A percentile compares a stretch with the other conserved stretches of the same genome.
phyloP scores from a whole-genome alignment of 495 filamentous ascomycete species.

The Terfezia claveryi region DNA sequence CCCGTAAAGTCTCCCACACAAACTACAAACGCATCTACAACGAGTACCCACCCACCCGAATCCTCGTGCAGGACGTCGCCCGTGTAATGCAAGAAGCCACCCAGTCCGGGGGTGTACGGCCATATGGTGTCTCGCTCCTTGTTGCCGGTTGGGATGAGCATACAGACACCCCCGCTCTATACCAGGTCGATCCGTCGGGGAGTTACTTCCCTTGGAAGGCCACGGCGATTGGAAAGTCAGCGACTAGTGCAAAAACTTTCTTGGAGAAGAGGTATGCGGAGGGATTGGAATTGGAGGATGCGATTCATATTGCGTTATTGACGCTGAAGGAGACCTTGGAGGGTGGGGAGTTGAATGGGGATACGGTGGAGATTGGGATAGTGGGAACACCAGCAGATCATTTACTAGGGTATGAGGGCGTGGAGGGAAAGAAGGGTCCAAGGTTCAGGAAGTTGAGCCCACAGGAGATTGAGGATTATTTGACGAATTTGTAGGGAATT shows the following conservation, averaged over 20 bases:
- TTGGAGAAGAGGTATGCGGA: conserved; percentile 97
- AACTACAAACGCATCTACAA: conserved; percentile 99
- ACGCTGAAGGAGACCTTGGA: conserved; percentile 93
- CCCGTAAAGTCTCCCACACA: conserved; percentile 95
- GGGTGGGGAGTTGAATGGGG: conserved; percentile 97
- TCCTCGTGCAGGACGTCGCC: conserved; percentile 95
- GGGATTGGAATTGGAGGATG: conserved; percentile 91
- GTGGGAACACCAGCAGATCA: conserved; percentile 87
- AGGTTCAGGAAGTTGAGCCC: conserved; percentile 91
- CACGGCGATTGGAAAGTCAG: conserved; percentile 95
- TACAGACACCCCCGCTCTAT: conserved; percentile 92
- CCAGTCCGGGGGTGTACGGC: conserved; percentile 87
- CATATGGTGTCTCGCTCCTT: conserved; percentile 90
- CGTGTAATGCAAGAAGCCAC: conserved; percentile 97
- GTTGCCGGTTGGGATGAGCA: conserved; percentile 99
- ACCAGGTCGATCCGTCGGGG: conserved; percentile 93
- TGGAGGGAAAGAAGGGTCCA: conserved; percentile 70
- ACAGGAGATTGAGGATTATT: conserved; percentile 95
- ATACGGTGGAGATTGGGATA: conserved; percentile 97
- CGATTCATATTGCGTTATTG: conserved; percentile 90
- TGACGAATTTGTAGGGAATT: conserved; percentile 63
- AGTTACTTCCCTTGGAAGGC: conserved; percentile 99
- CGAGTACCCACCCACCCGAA: conserved; percentile 95
- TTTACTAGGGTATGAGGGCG: conserved; percentile 78
- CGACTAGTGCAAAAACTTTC: conserved; percentile 94